Evolutionary conservation across 768 basidiomycete species (phyloP).

Genomic region (Roridomyces roridus): DNA sequence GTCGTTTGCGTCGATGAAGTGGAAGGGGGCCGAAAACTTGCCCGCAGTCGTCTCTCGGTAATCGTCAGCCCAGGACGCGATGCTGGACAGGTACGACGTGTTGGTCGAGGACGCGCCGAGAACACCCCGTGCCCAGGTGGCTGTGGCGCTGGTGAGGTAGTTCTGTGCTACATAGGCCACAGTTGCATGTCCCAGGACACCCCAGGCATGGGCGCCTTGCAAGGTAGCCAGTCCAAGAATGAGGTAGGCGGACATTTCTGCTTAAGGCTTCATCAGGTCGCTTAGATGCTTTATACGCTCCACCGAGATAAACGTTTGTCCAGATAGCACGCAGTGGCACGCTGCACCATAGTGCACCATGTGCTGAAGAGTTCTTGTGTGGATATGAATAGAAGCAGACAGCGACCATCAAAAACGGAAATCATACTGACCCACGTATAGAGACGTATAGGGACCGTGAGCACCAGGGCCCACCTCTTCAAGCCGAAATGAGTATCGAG

Average conservation of each 20-base stretch:
- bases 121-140: slow-evolving; percentile 28
- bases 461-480: too few relatives aligned
- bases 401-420: too few relatives aligned
- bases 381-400: too few relatives aligned
- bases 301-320: background rate
- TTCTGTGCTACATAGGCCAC: slow-evolving; percentile 28
- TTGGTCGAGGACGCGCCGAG: slow-evolving; percentile 18
- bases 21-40: slow-evolving; percentile 28
- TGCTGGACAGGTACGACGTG: slow-evolving; percentile 30
- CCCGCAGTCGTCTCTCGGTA: slow-evolving; percentile 12
- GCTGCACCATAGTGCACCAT: background rate
- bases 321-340: background rate
- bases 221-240: slow-evolving; percentile 7
- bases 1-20: slow-evolving; percentile 43
- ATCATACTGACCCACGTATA: too few relatives aligned
- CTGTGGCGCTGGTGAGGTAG: slow-evolving; percentile 29
- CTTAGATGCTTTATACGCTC: background rate
- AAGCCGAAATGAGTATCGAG: too few relatives aligned
- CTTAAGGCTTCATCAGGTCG: background rate
- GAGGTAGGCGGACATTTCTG: background rate
- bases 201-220: slow-evolving; percentile 27
- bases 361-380: background rate
- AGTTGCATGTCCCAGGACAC: slow-evolving; percentile 31
- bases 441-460: too few relatives aligned
- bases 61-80: slow-evolving; percentile 30